Evolutionary conservation across 1,139 yeast genomes (phyloP).

Genomic region (Groenewaldozyma sp.): DNA sequence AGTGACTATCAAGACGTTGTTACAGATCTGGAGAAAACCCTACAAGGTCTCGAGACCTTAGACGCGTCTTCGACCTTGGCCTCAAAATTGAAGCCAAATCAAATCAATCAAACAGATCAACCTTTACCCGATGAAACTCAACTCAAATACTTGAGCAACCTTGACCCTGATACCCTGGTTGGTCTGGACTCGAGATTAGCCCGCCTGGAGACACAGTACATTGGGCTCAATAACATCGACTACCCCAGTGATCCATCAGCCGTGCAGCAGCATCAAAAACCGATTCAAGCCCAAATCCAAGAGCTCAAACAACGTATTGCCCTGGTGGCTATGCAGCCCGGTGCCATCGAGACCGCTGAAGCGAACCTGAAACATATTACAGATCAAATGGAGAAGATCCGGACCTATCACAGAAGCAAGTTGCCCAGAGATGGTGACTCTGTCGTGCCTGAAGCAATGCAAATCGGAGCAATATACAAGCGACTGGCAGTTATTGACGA

Average conservation of each 20-base stretch:
- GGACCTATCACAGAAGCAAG: background rate
- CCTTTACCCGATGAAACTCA: background rate
- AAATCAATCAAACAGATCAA: too few species aligned
- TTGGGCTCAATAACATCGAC: conserved; percentile 7
- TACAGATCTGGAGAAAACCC: background rate
- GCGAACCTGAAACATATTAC: conserved; percentile 9
- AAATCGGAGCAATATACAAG: conserved; percentile 25
- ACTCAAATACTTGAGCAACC: background rate
- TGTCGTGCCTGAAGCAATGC: background rate
- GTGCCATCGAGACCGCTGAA: conserved; percentile 8
- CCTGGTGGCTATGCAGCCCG: conserved; percentile 14
- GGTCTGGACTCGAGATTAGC: conserved; percentile 14
- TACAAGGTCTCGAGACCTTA: background rate
- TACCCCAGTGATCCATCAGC: background rate
- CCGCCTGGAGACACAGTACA: conserved; percentile 8
- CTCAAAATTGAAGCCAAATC: background rate
- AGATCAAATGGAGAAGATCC: conserved; percentile 1
- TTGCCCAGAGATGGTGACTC: background rate
- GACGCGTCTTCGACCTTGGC: background rate
- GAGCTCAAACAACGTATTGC: conserved; percentile 12
- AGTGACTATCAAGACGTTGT: background rate
- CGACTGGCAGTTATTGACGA: conserved; percentile 33
- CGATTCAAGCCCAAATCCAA: conserved; percentile 8
- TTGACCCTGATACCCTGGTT: conserved; percentile 3
- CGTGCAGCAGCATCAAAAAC: conserved; percentile 1